Evolutionary conservation across 306 rosid species (phyloP).

Genomic region (Prunus mongolica): DNA sequence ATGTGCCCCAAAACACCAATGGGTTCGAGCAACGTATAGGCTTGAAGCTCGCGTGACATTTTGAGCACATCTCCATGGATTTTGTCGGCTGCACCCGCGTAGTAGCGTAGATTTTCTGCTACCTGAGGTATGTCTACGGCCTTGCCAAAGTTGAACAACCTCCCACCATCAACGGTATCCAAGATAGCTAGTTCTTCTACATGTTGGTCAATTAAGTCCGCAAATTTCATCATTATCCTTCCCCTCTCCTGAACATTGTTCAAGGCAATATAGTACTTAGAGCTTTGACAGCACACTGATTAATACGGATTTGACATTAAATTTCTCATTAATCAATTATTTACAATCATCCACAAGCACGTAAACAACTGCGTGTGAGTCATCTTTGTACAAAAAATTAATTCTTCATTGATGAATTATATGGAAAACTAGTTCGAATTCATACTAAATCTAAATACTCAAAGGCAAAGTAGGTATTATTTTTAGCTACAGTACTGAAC

Average conservation of each 20-base stretch:
- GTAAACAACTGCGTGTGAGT: no score
- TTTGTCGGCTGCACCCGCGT: conserved; percentile 93
- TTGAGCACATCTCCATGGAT: conserved; percentile 75
- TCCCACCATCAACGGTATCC: conserved; percentile 72
- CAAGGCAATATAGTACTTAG: neutral
- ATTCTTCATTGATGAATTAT: no score
- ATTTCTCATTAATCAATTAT: no score
- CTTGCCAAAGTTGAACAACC: conserved; percentile 39
- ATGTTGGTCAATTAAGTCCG: conserved; percentile 58
- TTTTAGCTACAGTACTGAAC: no score
- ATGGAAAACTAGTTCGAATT: no score
- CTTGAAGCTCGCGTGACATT: conserved; percentile 44
- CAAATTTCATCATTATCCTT: conserved; percentile 55
- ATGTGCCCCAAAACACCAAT: conserved; percentile 84
- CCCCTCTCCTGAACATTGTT: conserved; percentile 56
- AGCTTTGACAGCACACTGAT: neutral
- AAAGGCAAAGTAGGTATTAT: neutral
- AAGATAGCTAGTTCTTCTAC: conserved; percentile 62
- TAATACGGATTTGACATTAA: no score
- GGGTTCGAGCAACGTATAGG: conserved; percentile 70
- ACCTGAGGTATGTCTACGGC: conserved; percentile 44
- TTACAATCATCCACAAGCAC: no score
- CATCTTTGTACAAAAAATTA: no score
- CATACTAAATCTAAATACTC: neutral
- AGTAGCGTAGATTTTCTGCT: conserved; percentile 50